Conservation (phyloP, 2,329 filamentous ascomycete species). For the Aotearoamyces nothofagi region DNA sequence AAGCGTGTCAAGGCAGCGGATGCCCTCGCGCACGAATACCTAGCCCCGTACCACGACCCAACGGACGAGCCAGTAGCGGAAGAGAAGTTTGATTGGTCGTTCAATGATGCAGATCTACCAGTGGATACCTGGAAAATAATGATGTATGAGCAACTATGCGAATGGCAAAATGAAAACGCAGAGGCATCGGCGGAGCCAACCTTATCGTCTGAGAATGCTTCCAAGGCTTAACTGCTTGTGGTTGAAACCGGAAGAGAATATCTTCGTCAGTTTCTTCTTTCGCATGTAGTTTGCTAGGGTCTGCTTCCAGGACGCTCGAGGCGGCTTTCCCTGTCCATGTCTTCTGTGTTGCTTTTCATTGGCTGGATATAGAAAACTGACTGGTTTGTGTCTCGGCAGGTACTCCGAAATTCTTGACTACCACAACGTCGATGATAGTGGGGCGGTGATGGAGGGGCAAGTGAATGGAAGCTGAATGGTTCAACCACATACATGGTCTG, state of each 20-base stretch:
- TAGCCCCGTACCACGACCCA: conserved; percentile 92
- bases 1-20: conserved; percentile 80
- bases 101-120: conserved; percentile 93
- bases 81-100: conserved; percentile 99
- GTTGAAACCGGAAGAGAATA: too few species aligned
- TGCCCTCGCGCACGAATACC: conserved; percentile 81
- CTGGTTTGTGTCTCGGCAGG: conserved; percentile 37
- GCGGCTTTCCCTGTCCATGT: too few species aligned
- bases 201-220: too few species aligned
- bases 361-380: conserved; percentile 11
- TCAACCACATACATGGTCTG: too few species aligned
- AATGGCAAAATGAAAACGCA: conserved; percentile 1
- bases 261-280: too few species aligned
- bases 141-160: conserved; percentile 54
- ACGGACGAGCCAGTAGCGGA: conserved; percentile 91
- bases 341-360: too few species aligned
- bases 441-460: too few species aligned
- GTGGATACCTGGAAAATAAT: conserved; percentile 99
- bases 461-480: too few species aligned
- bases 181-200: too few species aligned
- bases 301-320: conserved; percentile 5
- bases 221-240: too few species aligned
- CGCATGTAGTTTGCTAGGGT: too few species aligned
- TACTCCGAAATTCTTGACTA: conserved; percentile 98
- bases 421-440: conserved; percentile 55